A percentile compares a stretch with the other conserved stretches of the same genome.
These are phyloP conservation scores for Paramecium pentaurelia DNA, from an alignment of 73 alveolate genomes.

Conservation along the genomic window DNA sequence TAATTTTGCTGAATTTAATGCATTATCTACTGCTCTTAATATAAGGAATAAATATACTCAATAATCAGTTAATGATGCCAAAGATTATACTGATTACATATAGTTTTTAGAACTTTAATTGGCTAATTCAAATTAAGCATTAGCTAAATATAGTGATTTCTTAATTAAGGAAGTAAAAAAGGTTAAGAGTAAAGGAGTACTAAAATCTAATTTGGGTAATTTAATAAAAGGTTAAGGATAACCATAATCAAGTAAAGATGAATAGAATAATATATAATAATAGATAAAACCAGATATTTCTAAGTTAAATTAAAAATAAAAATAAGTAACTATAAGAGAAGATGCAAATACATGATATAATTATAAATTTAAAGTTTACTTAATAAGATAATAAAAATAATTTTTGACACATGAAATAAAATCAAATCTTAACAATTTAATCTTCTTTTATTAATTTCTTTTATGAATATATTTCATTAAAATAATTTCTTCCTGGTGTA, in stretches of 20 bases:
- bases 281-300: background rate
- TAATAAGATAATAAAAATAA: background rate
- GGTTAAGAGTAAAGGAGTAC: background rate
- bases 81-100: background rate
- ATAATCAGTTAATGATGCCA: background rate
- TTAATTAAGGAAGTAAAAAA: background rate
- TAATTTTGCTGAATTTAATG: slow-evolving; percentile 31
- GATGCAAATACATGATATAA: background rate
- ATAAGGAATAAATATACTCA: background rate
- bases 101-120: background rate
- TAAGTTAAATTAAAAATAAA: background rate
- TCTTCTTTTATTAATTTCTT: background rate
- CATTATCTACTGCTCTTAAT: slow-evolving; percentile 1
- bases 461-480: background rate
- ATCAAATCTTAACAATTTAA: background rate
- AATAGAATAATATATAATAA: background rate
- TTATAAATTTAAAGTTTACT: background rate
- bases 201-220: background rate
- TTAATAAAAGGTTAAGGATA: background rate
- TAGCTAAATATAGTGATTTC: background rate
- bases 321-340: background rate
- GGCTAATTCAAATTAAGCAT: background rate
- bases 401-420: background rate
- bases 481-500: background rate
- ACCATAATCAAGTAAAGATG: background rate